Percentiles rank a stretch among this genome's conserved stretches.
phyloP scores from a whole-genome alignment of 441 rosid genomes.

The Pelargonium myrrhifolium region DNA sequence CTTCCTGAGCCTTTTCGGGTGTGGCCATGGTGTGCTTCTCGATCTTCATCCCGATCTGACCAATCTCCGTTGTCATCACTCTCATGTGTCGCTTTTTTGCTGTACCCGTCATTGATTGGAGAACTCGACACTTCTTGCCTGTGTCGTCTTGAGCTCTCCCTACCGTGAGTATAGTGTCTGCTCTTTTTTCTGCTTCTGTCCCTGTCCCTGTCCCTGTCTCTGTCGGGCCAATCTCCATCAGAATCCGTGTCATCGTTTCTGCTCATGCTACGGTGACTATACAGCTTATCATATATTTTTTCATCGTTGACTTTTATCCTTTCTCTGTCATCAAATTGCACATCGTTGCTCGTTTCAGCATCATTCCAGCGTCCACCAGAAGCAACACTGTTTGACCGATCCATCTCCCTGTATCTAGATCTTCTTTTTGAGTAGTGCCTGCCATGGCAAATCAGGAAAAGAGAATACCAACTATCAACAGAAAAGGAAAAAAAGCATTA shows the following conservation, averaged over 20 bases:
- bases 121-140: slow-evolving; percentile 13
- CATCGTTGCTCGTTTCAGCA: slow-evolving; percentile 13
- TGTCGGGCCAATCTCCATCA: slow-evolving; percentile 31
- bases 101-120: slow-evolving; percentile 9
- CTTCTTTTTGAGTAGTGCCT: slow-evolving; percentile 43
- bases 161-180: slow-evolving; percentile 16
- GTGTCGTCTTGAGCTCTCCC: slow-evolving; percentile 23
- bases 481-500: neutral
- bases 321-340: slow-evolving; percentile 17
- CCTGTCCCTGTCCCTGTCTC: slow-evolving; percentile 20
- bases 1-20: slow-evolving; percentile 12
- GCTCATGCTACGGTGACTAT: slow-evolving; percentile 18
- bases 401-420: slow-evolving; percentile 45
- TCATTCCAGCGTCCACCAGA: slow-evolving; percentile 31
- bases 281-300: slow-evolving; percentile 10
- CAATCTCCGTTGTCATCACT: slow-evolving; percentile 15
- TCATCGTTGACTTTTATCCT: slow-evolving; percentile 15
- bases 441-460: slow-evolving; percentile 20
- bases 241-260: slow-evolving; percentile 26
- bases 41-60: slow-evolving; percentile 21
- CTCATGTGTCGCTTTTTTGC: slow-evolving; percentile 16
- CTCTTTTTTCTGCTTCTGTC: neutral
- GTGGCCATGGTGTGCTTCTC: slow-evolving; percentile 13
- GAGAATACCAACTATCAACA: neutral
- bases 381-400: slow-evolving; percentile 14